phyloP scores from a whole-genome alignment of 2,329 filamentous ascomycete species.

The Leptographium procerum region DNA sequence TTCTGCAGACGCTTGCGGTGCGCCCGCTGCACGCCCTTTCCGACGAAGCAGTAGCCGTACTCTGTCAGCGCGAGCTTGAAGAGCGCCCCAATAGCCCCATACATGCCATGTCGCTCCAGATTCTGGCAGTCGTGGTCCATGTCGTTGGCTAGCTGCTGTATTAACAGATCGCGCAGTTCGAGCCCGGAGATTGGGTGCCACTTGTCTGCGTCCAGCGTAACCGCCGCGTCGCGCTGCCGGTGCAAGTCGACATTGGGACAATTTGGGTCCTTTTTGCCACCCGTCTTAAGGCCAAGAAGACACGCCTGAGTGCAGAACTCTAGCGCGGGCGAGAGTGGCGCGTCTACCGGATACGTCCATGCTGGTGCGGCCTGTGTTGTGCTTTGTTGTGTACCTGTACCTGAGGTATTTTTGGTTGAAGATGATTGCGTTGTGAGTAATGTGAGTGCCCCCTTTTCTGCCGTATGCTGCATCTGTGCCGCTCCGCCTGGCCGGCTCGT shows the following conservation, averaged over 20 bases:
- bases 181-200: not conserved
- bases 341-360: not conserved
- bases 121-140: slow-evolving; percentile 4
- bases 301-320: slow-evolving; percentile 4
- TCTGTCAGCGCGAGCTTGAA: slow-evolving; percentile 8
- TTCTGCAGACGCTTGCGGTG: not conserved
- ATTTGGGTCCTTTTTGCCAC: not conserved
- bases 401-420: not conserved
- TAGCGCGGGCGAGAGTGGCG: not conserved
- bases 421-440: not conserved
- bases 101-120: not conserved
- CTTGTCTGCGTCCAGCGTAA: too few species aligned
- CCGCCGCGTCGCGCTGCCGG: not conserved
- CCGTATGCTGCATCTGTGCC: too few species aligned
- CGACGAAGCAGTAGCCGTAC: slow-evolving; percentile 11
- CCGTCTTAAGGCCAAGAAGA: not conserved
- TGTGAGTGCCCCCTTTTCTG: too few species aligned
- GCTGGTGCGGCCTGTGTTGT: not conserved
- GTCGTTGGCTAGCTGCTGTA: slow-evolving; percentile 1
- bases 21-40: slow-evolving; percentile 8
- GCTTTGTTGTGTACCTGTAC: not conserved
- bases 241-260: slow-evolving; percentile 4
- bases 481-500: not conserved
- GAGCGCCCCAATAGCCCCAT: slow-evolving; percentile 5
- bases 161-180: not conserved